Evolutionary conservation across 345 rosid species (phyloP), one percentile per base, ranked within the genome.

Genomic region (Dimocarpus longan): DNA sequence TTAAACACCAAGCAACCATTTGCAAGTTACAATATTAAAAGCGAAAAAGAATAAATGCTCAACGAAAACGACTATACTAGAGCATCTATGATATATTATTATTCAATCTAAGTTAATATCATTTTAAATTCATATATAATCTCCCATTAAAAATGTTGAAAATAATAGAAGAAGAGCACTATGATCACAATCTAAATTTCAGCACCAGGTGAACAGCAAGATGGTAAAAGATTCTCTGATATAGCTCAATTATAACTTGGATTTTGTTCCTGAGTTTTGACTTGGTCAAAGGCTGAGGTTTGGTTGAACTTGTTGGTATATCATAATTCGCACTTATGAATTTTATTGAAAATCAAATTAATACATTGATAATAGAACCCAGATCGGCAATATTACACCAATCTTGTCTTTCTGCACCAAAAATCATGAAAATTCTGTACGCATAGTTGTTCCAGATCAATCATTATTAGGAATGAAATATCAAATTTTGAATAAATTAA

Each of bases 201-300:
- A 60, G 65, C 65, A 60, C 64, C 52, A 46, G 52, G 52, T 46
- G 52, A 11, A 3, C 10, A 46, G 2, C 67, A 54, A 84, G 70
- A 56, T 68, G 80, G 80, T 43, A 78, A 81, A 78, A 85, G 88
- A 83, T 81, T 81, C 85, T 81, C 86, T 79, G 85, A 68, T 68
- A 63, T 75, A 22, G 79, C 42, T 63, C 71, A 73, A 83, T 87
- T 83, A 75, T 81, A 48, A 78, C 74, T 83, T 79, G 77, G 84
- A 83, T 83, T 80, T 85, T 72, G 84, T 72, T 78, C 74, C 81
- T 80, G 80, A 78, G 75, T 67, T 79, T 69, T 81, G 86, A 83
- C 86, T 76, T 75, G 78, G 88, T 85, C 90, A 87, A 83, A 80
- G 76, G 90, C 86, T 79, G 84, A 64, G 74, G 48, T 16, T 18